phyloP scores from a whole-genome alignment of 2,329 filamentous ascomycete species.

The Cyphellophora europaea region DNA sequence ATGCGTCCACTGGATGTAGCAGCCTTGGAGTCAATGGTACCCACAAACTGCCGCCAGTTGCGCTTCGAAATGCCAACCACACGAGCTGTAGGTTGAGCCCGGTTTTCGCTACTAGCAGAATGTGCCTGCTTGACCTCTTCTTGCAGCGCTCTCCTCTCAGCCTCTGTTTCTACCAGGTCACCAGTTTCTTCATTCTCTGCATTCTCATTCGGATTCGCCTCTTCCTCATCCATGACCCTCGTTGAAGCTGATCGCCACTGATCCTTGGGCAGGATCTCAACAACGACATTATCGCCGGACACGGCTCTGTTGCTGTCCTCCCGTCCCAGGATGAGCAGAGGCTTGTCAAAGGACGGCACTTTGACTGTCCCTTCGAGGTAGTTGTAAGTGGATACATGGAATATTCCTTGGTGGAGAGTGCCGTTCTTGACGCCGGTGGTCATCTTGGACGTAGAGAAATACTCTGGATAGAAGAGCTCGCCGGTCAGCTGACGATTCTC shows the following conservation, averaged over 20 bases:
- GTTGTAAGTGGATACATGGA: constrained; percentile 96
- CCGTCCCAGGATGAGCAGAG: constrained; percentile 76
- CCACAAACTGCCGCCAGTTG: constrained; percentile 97
- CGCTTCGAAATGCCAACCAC: constrained; percentile 89
- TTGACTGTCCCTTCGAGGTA: constrained; percentile 91
- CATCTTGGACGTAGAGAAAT: constrained; percentile 81
- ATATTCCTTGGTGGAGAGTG: constrained; percentile 84
- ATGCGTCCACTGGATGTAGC: constrained; percentile 78
- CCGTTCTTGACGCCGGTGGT: constrained; percentile 87
- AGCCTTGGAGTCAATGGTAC: constrained; percentile 66
- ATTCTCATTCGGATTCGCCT: constrained; percentile 85
- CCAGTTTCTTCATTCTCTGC: constrained; percentile 70
- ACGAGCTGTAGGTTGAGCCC: constrained; percentile 79
- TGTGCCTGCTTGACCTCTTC: constrained; percentile 86
- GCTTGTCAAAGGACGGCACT: constrained; percentile 80
- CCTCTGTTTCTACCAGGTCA: constrained; percentile 73
- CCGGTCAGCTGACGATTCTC: constrained; percentile 55
- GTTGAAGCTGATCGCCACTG: constrained; percentile 96
- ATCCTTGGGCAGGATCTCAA: constrained; percentile 85
- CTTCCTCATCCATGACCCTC: constrained; percentile 91
- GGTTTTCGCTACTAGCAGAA: constrained; percentile 63
- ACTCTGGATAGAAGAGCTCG: constrained; percentile 76
- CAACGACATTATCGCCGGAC: constrained; percentile 83
- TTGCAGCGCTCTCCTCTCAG: constrained; percentile 76
- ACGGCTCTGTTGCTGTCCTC: constrained; percentile 95